phyloP scores from a whole-genome alignment of 371 early-diverging fungal species.

The Mucor indicus region DNA sequence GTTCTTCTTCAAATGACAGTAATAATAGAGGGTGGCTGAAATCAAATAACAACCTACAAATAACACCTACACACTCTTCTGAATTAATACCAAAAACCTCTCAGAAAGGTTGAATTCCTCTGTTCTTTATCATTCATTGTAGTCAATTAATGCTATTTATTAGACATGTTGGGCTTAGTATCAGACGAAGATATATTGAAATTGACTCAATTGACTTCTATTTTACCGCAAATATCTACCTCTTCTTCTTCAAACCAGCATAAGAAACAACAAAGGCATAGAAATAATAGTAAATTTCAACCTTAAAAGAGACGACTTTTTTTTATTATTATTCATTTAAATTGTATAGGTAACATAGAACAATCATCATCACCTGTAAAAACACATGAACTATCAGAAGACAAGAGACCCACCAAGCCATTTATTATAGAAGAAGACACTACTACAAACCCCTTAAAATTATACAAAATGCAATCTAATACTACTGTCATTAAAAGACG shows the following conservation, averaged over 20 bases:
- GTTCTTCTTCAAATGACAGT: too few species aligned
- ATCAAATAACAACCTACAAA: too few species aligned
- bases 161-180: slow-evolving; percentile 34
- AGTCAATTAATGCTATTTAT: neutral
- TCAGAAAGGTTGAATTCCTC: too few species aligned
- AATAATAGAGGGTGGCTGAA: too few species aligned
- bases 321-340: too few species aligned
- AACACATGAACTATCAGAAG: neutral
- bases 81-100: too few species aligned
- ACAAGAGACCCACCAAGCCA: slow-evolving; percentile 1
- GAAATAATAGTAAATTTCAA: neutral
- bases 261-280: neutral
- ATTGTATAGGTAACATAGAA: neutral
- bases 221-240: slow-evolving; percentile 17
- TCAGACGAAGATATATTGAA: slow-evolving; percentile 44
- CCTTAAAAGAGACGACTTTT: neutral
- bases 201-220: slow-evolving; percentile 30
- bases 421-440: neutral
- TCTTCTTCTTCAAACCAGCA: neutral
- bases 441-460: neutral
- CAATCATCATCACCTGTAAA: neutral
- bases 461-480: neutral
- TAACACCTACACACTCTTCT: too few species aligned
- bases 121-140: too few species aligned
- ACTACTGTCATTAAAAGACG: neutral